These are phyloP conservation scores for sweet orange (Citrus sinensis) DNA, from an alignment of 345 rosid species.

Conservation along the genomic window DNA sequence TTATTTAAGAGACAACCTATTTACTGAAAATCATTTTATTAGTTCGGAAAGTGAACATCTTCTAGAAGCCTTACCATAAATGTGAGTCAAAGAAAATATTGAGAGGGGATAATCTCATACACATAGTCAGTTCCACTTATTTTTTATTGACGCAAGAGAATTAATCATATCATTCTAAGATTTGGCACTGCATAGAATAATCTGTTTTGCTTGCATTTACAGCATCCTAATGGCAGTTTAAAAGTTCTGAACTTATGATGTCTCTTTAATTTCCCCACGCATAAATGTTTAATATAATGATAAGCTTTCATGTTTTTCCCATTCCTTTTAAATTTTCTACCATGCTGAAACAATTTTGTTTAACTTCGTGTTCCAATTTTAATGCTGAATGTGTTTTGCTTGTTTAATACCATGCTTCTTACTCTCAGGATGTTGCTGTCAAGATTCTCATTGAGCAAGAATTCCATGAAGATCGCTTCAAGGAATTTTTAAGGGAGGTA, in stretches of 20 bases:
- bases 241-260: neutral
- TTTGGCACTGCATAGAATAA: neutral
- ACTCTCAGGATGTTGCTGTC: conserved; percentile 56
- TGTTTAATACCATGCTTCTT: conserved; percentile 11
- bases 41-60: neutral
- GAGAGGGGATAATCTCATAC: neutral
- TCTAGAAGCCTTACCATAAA: too few relatives aligned
- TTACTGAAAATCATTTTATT: neutral
- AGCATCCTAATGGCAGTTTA: neutral
- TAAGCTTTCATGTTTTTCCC: neutral
- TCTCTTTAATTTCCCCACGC: neutral
- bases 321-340: neutral
- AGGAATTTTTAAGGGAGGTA: conserved; percentile 53
- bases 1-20: neutral
- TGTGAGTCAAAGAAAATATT: too few relatives aligned
- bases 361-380: neutral
- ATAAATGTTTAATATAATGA: neutral
- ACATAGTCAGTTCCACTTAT: neutral
- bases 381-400: neutral
- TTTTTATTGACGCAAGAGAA: neutral
- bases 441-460: conserved; percentile 55
- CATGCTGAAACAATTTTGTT: neutral
- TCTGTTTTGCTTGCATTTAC: neutral
- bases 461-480: conserved; percentile 34
- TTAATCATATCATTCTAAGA: neutral